Evolutionary conservation across 1,139 yeast species (phyloP).

Genomic region (Saccharomyces pastorianus): DNA sequence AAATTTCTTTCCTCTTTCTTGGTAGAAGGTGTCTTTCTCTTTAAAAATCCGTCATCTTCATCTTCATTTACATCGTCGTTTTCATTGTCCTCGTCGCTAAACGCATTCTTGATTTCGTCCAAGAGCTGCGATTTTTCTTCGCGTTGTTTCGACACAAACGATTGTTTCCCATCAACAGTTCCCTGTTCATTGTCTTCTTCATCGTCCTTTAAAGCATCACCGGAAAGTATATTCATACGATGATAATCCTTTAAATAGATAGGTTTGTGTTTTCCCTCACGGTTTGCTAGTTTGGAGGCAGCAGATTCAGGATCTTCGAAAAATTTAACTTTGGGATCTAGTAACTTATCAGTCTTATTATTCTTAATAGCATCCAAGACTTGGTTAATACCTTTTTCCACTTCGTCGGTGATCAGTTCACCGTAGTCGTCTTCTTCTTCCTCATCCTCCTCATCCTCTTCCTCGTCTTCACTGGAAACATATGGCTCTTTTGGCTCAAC

Average conservation of each 20-base stretch:
- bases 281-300: slow-evolving; percentile 16
- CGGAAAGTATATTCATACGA: slow-evolving; percentile 65
- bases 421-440: slow-evolving; percentile 95
- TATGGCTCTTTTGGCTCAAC: slow-evolving; percentile 23
- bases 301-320: slow-evolving; percentile 55
- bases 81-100: slow-evolving; percentile 40
- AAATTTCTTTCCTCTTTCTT: slow-evolving; percentile 30
- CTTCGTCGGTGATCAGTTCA: slow-evolving; percentile 75
- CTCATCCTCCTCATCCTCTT: slow-evolving; percentile 23
- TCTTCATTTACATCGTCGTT: slow-evolving; percentile 34
- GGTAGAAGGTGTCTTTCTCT: neutral
- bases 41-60: slow-evolving; percentile 35
- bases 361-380: slow-evolving; percentile 64
- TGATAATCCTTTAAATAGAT: slow-evolving; percentile 88
- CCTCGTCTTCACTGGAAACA: slow-evolving; percentile 16
- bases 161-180: slow-evolving; percentile 54
- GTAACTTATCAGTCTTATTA: slow-evolving; percentile 51
- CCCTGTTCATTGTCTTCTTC: slow-evolving; percentile 38
- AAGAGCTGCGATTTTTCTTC: slow-evolving; percentile 69
- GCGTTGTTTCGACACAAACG: slow-evolving; percentile 60
- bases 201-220: slow-evolving; percentile 47
- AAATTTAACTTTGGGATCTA: slow-evolving; percentile 61
- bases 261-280: slow-evolving; percentile 55
- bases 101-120: slow-evolving; percentile 65
- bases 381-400: slow-evolving; percentile 68